Conservation (phyloP, 345 rosid species). For the Pelargonium nanum region DNA sequence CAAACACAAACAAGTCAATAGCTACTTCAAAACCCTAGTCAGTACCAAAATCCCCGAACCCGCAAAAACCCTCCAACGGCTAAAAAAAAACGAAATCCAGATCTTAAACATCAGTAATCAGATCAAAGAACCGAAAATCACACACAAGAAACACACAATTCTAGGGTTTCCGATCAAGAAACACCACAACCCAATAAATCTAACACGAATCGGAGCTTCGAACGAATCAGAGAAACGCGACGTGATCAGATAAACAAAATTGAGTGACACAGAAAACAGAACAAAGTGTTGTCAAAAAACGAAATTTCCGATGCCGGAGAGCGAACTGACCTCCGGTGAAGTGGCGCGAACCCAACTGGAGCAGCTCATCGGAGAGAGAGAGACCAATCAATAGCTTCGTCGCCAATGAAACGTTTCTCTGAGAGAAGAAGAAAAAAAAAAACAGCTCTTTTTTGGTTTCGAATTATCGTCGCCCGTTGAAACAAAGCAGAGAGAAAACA, state of each 20-base stretch:
- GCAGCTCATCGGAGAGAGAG: conserved; percentile 27
- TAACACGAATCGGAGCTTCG: conserved; percentile 16
- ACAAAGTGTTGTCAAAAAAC: background rate
- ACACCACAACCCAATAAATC: conserved; percentile 11
- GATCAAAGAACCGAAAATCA: conserved; percentile 16
- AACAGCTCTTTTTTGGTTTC: conserved; percentile 29
- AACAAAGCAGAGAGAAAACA: conserved; percentile 21
- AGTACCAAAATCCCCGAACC: conserved; percentile 14
- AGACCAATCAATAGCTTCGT: conserved; percentile 4
- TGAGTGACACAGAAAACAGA: background rate
- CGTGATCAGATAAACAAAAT: conserved; percentile 9
- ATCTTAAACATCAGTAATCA: conserved; percentile 39
- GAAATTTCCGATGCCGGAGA: conserved; percentile 2
- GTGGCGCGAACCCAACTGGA: conserved; percentile 47
- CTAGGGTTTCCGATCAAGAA: conserved; percentile 23
- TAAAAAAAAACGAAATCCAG: conserved; percentile 28
- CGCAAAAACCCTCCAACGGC: conserved; percentile 8
- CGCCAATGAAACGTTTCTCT: conserved; percentile 14
- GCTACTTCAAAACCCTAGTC: conserved; percentile 14
- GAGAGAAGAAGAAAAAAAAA: conserved; percentile 8
- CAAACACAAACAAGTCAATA: conserved; percentile 2
- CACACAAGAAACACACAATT: conserved; percentile 6
- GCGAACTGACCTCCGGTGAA: conserved; percentile 28
- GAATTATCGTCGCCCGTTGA: conserved; percentile 83
- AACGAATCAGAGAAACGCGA: background rate